These are phyloP conservation scores for Dalbergia oliveri DNA, from an alignment of 306 rosid species.

Conservation along the genomic window DNA sequence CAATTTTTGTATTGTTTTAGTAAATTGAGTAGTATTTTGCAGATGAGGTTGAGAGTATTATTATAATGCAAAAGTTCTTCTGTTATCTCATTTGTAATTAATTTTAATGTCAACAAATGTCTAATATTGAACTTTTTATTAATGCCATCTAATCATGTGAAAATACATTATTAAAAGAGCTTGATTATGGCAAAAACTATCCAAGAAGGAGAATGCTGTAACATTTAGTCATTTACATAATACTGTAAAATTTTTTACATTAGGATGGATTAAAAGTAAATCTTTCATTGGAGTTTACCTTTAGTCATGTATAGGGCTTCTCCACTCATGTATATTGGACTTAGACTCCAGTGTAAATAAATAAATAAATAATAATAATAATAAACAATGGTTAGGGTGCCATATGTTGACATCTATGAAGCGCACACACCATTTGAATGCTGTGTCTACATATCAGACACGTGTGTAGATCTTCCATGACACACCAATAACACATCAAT, in stretches of 20 bases:
- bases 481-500: too few species aligned
- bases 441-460: too few species aligned
- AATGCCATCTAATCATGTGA: not conserved
- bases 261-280: not conserved
- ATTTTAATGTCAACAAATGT: not conserved
- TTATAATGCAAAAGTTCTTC: conserved; percentile 15
- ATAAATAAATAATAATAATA: too few species aligned
- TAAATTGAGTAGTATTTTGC: conserved; percentile 40
- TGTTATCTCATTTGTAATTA: not conserved
- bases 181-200: not conserved
- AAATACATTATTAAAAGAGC: not conserved
- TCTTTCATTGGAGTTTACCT: not conserved
- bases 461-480: too few species aligned
- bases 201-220: not conserved
- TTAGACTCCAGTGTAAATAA: too few species aligned
- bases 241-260: too few species aligned
- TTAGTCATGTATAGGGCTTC: not conserved
- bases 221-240: not conserved
- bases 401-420: too few species aligned
- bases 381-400: too few species aligned
- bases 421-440: too few species aligned
- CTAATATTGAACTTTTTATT: not conserved
- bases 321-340: not conserved
- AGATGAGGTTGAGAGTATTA: conserved; percentile 26
- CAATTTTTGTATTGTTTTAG: conserved; percentile 54